Conservation (phyloP, 257 asterid genomes). For the Salvia hispanica region DNA sequence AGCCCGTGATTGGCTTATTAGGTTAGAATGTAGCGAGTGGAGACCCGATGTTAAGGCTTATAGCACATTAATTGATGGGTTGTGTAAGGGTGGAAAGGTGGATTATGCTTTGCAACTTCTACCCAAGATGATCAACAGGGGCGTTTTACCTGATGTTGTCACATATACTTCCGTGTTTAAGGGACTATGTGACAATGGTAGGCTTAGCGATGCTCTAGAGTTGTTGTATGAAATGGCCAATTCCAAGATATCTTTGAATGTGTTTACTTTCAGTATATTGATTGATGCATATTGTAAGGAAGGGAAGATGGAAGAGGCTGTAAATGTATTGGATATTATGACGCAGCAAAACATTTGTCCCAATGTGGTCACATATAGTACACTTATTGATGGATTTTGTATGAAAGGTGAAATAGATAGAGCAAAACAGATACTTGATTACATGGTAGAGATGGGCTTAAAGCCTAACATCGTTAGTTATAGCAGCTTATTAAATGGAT, state of each 20-base stretch:
- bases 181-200: no score
- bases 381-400: conserved; percentile 17
- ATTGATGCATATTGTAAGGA: no score
- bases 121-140: no score
- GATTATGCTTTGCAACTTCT: not conserved
- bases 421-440: not conserved
- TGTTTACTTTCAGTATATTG: no score
- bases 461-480: conserved; percentile 1
- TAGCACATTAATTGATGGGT: conserved; percentile 19
- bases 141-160: no score
- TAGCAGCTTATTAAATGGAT: conserved; percentile 13
- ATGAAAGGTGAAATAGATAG: conserved; percentile 7
- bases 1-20: conserved; percentile 7
- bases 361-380: not conserved
- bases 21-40: not conserved
- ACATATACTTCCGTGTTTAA: not conserved
- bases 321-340: no score
- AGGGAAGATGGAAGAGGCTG: no score
- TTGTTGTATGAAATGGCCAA: no score
- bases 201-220: no score
- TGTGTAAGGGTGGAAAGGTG: not conserved
- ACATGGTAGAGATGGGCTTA: not conserved
- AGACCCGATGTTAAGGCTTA: not conserved
- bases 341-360: not conserved
- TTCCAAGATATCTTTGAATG: no score